Evolutionary conservation across 257 asterid species (phyloP).

Genomic region (Solanum paucissectum): DNA sequence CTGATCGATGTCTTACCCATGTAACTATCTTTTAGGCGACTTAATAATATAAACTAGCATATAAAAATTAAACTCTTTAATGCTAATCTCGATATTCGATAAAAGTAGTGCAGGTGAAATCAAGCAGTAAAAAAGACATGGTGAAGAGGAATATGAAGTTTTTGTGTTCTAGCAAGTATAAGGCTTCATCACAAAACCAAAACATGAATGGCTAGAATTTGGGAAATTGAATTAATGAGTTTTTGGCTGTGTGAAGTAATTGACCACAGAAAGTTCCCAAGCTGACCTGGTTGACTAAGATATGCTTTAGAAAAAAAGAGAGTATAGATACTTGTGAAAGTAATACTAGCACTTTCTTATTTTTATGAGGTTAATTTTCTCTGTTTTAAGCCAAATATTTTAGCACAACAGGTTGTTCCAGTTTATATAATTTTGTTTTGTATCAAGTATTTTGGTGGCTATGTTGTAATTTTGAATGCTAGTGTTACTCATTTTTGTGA

Average conservation of each 20-base stretch:
- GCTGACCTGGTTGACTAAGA: slow-evolving; percentile 1
- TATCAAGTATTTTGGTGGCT: neutral
- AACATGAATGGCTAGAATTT: neutral
- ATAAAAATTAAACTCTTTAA: neutral
- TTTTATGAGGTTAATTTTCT: neutral
- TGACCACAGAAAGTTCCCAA: neutral
- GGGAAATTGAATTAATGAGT: neutral
- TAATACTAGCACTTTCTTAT: neutral
- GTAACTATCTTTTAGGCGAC: neutral
- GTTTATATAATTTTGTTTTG: neutral
- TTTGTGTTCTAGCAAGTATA: neutral
- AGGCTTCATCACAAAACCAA: neutral
- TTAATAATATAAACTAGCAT: neutral
- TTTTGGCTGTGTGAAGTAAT: neutral
- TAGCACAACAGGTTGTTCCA: neutral
- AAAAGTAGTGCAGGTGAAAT: slow-evolving; percentile 2
- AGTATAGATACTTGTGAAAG: neutral
- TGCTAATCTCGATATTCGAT: neutral
- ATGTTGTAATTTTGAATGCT: neutral
- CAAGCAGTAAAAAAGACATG: neutral
- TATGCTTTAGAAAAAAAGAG: neutral
- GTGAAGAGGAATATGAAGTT: neutral
- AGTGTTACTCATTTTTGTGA: neutral
- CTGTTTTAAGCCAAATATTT: neutral
- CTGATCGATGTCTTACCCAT: neutral